A percentile compares a stretch with the other conserved stretches of the same genome.
Conservation (phyloP, 2,329 filamentous ascomycete genomes). For the Aspergillus nomiae region DNA sequence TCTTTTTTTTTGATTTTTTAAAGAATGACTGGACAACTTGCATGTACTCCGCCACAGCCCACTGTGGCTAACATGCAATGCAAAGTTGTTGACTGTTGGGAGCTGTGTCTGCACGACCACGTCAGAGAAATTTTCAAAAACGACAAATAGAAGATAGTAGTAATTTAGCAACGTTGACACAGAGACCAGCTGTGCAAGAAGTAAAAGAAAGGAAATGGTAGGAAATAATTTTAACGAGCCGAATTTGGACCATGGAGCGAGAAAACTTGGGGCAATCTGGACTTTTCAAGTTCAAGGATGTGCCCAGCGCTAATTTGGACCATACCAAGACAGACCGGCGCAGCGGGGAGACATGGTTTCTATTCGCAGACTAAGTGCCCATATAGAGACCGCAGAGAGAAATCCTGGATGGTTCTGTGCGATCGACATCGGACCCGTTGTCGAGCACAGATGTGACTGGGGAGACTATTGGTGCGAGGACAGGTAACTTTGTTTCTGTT, state of each 20-base stretch:
- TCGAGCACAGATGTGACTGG: conserved; percentile 20
- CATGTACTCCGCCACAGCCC: conserved; percentile 43
- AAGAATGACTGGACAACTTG: conserved; percentile 25
- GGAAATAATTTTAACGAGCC: conserved; percentile 9
- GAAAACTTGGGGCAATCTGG: conserved; percentile 20
- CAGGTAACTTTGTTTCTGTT: conserved; percentile 19
- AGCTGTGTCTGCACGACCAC: conserved; percentile 32
- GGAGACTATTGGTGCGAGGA: conserved; percentile 30
- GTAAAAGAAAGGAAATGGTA: conserved; percentile 13
- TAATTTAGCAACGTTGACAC: conserved; percentile 3
- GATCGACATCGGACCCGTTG: conserved; percentile 27
- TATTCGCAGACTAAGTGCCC: conserved; percentile 22
- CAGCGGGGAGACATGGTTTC: conserved; percentile 17
- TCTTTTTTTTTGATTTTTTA: neutral
- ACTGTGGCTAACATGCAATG: conserved; percentile 25
- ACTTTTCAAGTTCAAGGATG: conserved; percentile 23
- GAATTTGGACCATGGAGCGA: conserved; percentile 3
- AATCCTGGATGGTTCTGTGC: conserved; percentile 27
- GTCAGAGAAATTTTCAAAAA: conserved; percentile 28
- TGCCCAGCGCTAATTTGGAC: conserved; percentile 19
- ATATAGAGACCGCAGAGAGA: conserved; percentile 22
- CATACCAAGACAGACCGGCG: conserved; percentile 12
- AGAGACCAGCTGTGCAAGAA: conserved; percentile 22
- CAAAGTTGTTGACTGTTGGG: conserved; percentile 13
- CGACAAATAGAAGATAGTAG: conserved; percentile 7